Evolutionary conservation across 2,329 filamentous ascomycete genomes (phyloP).

Genomic region (Xylariomycetidae sp.): DNA sequence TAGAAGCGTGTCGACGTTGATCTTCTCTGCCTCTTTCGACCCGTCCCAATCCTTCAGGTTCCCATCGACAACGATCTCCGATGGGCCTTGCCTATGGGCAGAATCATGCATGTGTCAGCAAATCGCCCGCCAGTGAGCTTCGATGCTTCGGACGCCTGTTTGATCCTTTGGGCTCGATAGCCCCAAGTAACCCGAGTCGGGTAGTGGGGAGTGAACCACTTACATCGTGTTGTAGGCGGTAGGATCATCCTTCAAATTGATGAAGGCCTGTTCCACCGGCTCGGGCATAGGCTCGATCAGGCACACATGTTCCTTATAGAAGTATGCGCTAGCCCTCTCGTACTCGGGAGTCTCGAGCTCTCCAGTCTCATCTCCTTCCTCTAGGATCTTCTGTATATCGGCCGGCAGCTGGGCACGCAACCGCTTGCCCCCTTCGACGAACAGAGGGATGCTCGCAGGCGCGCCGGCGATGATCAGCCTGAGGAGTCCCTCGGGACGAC

Average conservation of each 20-base stretch:
- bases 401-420: conserved; percentile 5
- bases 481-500: background rate
- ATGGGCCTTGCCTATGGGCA: too few relatives aligned
- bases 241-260: conserved; percentile 9
- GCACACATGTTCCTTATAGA: conserved; percentile 9
- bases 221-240: conserved; percentile 4
- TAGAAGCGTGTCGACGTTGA: too few relatives aligned
- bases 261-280: conserved; percentile 1
- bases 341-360: conserved; percentile 12
- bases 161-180: too few relatives aligned
- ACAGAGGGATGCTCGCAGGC: conserved; percentile 1
- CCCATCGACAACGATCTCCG: too few relatives aligned
- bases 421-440: background rate
- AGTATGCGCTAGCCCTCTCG: conserved; percentile 6
- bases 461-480: background rate
- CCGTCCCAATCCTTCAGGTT: too few relatives aligned
- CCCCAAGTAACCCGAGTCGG: too few relatives aligned
- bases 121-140: too few relatives aligned
- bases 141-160: too few relatives aligned
- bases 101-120: too few relatives aligned
- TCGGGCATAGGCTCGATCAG: conserved; percentile 11
- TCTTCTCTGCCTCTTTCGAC: too few relatives aligned
- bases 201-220: too few relatives aligned
- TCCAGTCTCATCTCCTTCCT: conserved; percentile 8
- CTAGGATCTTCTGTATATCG: conserved; percentile 4